These are phyloP conservation scores for Trichophaea hybrida DNA, from an alignment of 2,329 filamentous ascomycete genomes.

Conservation along the genomic window DNA sequence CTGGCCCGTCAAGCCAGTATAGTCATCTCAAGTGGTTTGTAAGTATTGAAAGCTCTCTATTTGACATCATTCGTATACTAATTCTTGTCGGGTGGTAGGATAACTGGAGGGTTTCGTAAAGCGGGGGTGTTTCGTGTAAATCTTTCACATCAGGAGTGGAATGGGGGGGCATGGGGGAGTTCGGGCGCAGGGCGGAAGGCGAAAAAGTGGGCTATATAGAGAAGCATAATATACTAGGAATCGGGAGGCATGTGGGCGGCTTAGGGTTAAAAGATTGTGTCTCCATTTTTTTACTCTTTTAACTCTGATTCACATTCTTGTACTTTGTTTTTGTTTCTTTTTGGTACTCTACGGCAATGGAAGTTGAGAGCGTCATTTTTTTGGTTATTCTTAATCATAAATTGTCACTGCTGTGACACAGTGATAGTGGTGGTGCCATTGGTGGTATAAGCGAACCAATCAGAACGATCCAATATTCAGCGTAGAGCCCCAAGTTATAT, in stretches of 20 bases:
- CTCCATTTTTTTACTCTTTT: constrained; percentile 1
- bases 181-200: background rate
- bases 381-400: background rate
- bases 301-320: background rate
- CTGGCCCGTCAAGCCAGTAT: constrained; percentile 69
- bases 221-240: background rate
- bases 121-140: background rate
- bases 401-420: background rate
- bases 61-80: background rate
- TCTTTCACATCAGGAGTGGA: background rate
- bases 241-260: background rate
- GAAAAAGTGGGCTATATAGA: background rate
- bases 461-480: background rate
- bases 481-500: background rate
- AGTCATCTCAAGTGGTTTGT: constrained; percentile 84
- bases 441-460: background rate
- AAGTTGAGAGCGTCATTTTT: background rate
- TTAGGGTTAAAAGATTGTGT: background rate
- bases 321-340: background rate
- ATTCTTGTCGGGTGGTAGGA: background rate
- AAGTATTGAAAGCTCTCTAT: constrained; percentile 4
- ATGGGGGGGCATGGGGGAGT: background rate
- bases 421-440: too few relatives aligned
- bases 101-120: constrained; percentile 6
- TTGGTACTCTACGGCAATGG: background rate